Base-by-base conservation (phyloP, 2,329 filamentous ascomycete species). In the Pseudocercospora musae region DNA sequence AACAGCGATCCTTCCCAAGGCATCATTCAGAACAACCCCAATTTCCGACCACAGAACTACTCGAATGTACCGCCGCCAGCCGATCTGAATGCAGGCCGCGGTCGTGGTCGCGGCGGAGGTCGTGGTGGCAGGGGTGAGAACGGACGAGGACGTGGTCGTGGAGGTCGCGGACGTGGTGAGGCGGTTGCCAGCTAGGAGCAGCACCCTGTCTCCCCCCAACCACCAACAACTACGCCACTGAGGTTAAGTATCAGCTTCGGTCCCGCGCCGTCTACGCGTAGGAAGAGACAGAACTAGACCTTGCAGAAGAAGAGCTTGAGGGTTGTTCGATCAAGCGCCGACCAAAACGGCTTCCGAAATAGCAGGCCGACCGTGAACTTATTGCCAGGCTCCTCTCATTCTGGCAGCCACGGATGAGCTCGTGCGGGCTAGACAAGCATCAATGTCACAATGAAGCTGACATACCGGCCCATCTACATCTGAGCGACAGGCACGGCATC, bases 61-160 rank as follows among this genome's bases (percentile, higher is more conserved):
- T 75, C 75, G 42, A 79, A 79, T 59, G 82, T 84, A 5, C 82
- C 84, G 6, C 88, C 88, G 21, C 88, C 88, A 1, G 75, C 83
- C 1, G 82, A 73, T 48, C 75, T 89, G 11, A 82, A 88, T 65
- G 70, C 77, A 18, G 64, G 70, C 42, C 66, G 69, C 21, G 54
- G 71, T 29, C 69, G 71, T 18, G 65, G 66, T 27, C 59, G 66
- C 15, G 62, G 68, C 20, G 63, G 59, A 20, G 58, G 64, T 13
- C 66, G 70, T 21, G 63, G 71, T 10, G 64, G 70, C 57, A 63
- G 57, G 18, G 59, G 57, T 29, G 33, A 58, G 11, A 60, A 48
- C 58, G 44, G 56, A 61, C n/a, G 20, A 49, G 44, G 44, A n/a
- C 44, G 44, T 49, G 44, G 44, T 15, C 44, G 44, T 13, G 44